Evolutionary conservation across 805 yeast species (phyloP).

Genomic region (Debaryomyces tyrocola): DNA sequence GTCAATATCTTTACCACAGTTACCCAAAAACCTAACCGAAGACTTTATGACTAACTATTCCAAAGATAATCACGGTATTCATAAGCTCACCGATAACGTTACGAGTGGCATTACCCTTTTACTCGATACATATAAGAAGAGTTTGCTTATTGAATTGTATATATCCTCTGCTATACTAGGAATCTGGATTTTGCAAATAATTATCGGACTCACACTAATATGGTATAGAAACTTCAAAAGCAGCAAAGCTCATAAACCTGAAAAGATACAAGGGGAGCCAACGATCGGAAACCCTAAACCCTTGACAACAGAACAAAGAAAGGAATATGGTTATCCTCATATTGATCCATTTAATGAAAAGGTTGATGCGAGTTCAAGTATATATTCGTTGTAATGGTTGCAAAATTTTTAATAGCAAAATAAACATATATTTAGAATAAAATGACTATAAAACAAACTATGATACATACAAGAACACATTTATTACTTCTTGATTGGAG

Average conservation of each 20-base stretch:
- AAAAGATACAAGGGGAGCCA: not conserved
- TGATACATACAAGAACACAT: not conserved
- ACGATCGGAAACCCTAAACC: conserved; percentile 28
- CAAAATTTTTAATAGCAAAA: conserved; percentile 8
- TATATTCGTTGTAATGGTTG: conserved; percentile 3
- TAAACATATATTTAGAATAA: conserved; percentile 1
- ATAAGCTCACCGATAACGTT: conserved; percentile 12
- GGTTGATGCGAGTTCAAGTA: conserved; percentile 4
- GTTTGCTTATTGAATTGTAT: conserved; percentile 46
- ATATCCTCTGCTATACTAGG: conserved; percentile 45
- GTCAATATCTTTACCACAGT: conserved; percentile 55
- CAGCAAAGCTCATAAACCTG: no score
- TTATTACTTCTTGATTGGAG: conserved; percentile 38
- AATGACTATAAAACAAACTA: conserved; percentile 1
- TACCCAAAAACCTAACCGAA: conserved; percentile 20
- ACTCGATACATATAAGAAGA: conserved; percentile 30
- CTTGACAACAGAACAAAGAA: conserved; percentile 21
- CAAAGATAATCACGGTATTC: conserved; percentile 1
- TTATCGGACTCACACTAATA: conserved; percentile 31
- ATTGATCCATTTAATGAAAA: conserved; percentile 12
- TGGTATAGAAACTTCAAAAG: not conserved
- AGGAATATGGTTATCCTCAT: conserved; percentile 26
- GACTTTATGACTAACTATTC: conserved; percentile 2
- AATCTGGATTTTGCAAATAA: conserved; percentile 49
- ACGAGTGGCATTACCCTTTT: conserved; percentile 22